Evolutionary conservation across 1,139 yeast species (phyloP), one percentile per base, ranked within the genome.

Genomic region (Saccharomyces hybrid): DNA sequence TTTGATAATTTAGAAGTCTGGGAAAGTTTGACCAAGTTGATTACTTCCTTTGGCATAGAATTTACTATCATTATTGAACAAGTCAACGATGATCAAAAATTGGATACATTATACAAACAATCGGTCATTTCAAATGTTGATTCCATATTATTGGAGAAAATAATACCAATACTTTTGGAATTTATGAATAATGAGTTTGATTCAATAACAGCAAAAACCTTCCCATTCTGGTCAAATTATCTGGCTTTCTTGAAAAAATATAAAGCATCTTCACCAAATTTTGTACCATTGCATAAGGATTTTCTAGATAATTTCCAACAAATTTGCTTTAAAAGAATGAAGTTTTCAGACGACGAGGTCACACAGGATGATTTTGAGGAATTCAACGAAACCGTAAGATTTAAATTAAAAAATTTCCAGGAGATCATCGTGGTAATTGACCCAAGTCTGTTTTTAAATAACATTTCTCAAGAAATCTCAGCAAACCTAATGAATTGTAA

Each of bases 151-250:
- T 69, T 83, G n/a, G 78, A 75, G 14, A 70, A 69, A 51, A 76
- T 88, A 44, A 81, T 91, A 77, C 97, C 97, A 23, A 75, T 83
- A 34, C 76, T 88, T 11, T 77, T 91, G 55, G 79, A 78, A 56
- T 88, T 86, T 59, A 78, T 93, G 64, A 87, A 88, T 63, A 66
- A 68, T 49, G 96, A 87, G 59, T 91, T 86, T 66, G 98, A 93
- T 68, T 97, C 95, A 59, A 86, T 93, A 11, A 82, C 96, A 1
- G 78, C 79, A 51, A 95, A 88, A 67, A 86, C 89, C 2, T 86
- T 91, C 65, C 86, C 95, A 5, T 87, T 89, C 63, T 75, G 93
- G 52, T 82, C 87, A 50, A 87, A 83, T 55, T 90, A 85, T 66
- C 74, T 93, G 57, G 74, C 87, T 14, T 77, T 84, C 51, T 73